Base-by-base conservation (phyloP, 2,329 filamentous ascomycete species). In the Botrytis elliptica region DNA sequence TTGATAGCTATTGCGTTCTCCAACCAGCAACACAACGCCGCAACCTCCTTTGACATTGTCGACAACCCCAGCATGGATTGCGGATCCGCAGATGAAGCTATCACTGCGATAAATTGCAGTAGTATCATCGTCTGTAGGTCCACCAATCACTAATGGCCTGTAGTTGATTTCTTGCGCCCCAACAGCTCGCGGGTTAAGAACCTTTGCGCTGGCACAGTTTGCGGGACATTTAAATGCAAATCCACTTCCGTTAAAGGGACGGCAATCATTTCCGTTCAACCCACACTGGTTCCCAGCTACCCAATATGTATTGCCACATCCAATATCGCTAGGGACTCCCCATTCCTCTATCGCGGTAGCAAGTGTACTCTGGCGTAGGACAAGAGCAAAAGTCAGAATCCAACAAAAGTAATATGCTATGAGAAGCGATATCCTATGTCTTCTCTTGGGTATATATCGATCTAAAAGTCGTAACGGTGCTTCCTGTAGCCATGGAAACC, bases 51-150 rank as follows among this genome's bases (percentile, higher is more conserved):
- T 85, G 0, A 85, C 83, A 79, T 94, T 89, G 52, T 88, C 89
- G 75, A 97, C 89, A 78, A 95, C 86, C 33, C 94, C 94, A 0
- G 93, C 90, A 80, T 97, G 94, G 68, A 97, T 93, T 49, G 94
- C 94, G 20, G 94, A 88, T 74, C 90, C 91, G 80, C 94, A 97
- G 72, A 97, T 91, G 83, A 93, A 97, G 22, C 93, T 97, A 82
- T 97, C 94, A 16, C 92, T 94, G 29, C 96, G 92, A 81, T 98
- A 98, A 36, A 92, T 85, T 0, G 91, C 87, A 6, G 70, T 75
- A 36, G 71, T 65, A 63, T 78, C 77, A 42, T 86, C 83, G 67
- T 83, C 82, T 8, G 85, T 82, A 0, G 89, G 88, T 0, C 91
- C 91, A n/a, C 92, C 92, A 40, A 94, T 85, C 3, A 94, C 87